Base-by-base conservation (phyloP, 1,284 basidiomycete species). In the Leccinum colubrinum region DNA sequence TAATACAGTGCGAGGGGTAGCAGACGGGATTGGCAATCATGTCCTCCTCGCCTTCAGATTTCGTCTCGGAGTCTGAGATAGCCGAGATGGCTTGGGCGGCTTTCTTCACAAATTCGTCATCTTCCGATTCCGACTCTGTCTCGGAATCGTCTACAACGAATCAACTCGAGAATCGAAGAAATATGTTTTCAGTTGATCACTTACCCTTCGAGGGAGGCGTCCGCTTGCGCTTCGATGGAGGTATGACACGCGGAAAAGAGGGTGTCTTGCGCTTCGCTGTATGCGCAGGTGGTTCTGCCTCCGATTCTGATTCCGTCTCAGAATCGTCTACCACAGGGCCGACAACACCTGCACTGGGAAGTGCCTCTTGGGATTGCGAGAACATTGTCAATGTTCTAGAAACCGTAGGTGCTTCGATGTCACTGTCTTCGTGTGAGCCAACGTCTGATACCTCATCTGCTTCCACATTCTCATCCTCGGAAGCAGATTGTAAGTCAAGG, bases 11-110 rank as follows among this genome's bases (percentile, higher is more conserved):
- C 22, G 22, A 22, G 22, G 22, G 22, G 22, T 22, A 22, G 22
- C 22, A 22, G 22, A 25, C 72, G 7, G 67, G 65, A 61, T 66
- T 66, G 11, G 65, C 67, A 59, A 67, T 64, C 50, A 53, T 50
- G 20, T 80, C 79, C n/a, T 74, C 72, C 58, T 83, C 83, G 8
- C 74, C 72, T 60, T 83, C 82, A 17, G 78, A 72, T 63, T 81
- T 79, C n/a, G 80, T 82, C 39, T 73, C 72, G 3, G 81, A 81
- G 43, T 75, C 72, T 17, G 66, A 60, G 65, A 46, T 35, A 41
- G 55, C 53, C 30, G 66, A 55, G 35, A 55, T 20, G 2, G 54
- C 50, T 56, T n/a, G 55, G 20, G 62, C 52, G 7, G 58, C 55
- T 56, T 63, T 65, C 41, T 63, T 65, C 37, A 64, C 57, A 9